Base-by-base conservation (phyloP, 495 filamentous ascomycete species). In the Tuber brumale region DNA sequence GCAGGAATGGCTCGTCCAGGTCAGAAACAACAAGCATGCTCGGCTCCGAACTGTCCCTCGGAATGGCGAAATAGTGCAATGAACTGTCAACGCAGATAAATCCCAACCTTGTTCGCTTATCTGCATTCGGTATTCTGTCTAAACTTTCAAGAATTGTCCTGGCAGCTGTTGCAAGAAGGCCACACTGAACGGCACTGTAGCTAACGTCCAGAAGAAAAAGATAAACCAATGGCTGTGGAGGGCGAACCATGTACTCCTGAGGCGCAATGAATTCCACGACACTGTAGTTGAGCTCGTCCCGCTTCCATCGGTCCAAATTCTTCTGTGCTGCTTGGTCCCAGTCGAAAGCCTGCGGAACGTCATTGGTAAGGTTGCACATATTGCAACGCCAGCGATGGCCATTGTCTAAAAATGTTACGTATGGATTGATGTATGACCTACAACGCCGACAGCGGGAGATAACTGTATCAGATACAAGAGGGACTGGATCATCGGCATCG, bases 181-280 rank as follows among this genome's bases (percentile, higher is more conserved):
- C 96, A 77, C 89, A 96, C 43, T 92, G 92, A 46, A 99, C 93
- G 39, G 95, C 90, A 14, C 93, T 89, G 79, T 94, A 96, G 87
- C 94, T 97, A 76, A 98, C 96, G 82, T 99, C 95, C 82, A 99
- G 93, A 76, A 98, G 86, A 89, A 99, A 99, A 23, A 97, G 89
- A 80, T 99, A 99, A n/a, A 97, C 95, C 18, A 99, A 87, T 27
- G 95, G 96, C 83, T 99, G 95, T 3, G 95, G 95, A 74, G 95
- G 94, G 35, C 95, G 92, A 44, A 99, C 96, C 95, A 99, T 99
- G 83, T 99, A 99, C 86, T 99, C 95, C 85, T 98, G 96, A 19
- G 95, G 95, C 10, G 95, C 95, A 76, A 99, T 92, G 81, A 98
- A 99, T 83, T 99, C 95, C 31, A 97, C 94, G 41, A 98, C 94